Evolutionary conservation across 352 stramenopile species (phyloP), one percentile per base, ranked within the genome.

Genomic region (Phytophthora vignae): DNA sequence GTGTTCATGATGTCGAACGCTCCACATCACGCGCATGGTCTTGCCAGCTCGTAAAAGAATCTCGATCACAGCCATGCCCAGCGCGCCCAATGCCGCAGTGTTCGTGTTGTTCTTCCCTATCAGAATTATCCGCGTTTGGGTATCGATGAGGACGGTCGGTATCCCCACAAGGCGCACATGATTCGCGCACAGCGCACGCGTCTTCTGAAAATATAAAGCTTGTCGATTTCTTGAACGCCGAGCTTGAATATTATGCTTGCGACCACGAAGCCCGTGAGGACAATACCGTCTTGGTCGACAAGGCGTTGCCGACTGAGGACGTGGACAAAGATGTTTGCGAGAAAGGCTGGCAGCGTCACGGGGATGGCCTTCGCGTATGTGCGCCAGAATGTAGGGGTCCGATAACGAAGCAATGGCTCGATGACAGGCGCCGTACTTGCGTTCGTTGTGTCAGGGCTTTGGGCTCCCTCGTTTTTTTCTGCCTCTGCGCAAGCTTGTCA

Each of bases 31-130:
- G 6, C 49, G 8, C 17, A 17, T 11, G 12, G 59, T 33, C 15
- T 57, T 57, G 17, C 29, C 15, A 17, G 31, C 8, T 38, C 59
- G 17, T 17, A 57, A 64, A 12, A 17, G 2, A 33, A 64, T 55
- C n/a, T 64, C 59, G 2, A 65, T n/a, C 4, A 65, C n/a, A 4
- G 42, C 46, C 58, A 64, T 57, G 10, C 44, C 42, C 15, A 63
- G 40, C 44, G 22, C 29, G 7, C 31, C 31, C n/a, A 50, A 4
- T 38, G 46, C 15, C 25, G 59, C 31, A 19, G 19, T 49, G 4
- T 27, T 57, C 14, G 46, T 57, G 48, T 29, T 65, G 21, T 62
- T 62, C 15, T 33, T 55, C 44, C 46, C 46, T 12, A 48, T 36
- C 3, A 57, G 11, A 40, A 58, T 50, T 19, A 52, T 57, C 29